Evolutionary conservation across 2,329 filamentous ascomycete genomes (phyloP).

Genomic region (Nigrospora osmanthi): DNA sequence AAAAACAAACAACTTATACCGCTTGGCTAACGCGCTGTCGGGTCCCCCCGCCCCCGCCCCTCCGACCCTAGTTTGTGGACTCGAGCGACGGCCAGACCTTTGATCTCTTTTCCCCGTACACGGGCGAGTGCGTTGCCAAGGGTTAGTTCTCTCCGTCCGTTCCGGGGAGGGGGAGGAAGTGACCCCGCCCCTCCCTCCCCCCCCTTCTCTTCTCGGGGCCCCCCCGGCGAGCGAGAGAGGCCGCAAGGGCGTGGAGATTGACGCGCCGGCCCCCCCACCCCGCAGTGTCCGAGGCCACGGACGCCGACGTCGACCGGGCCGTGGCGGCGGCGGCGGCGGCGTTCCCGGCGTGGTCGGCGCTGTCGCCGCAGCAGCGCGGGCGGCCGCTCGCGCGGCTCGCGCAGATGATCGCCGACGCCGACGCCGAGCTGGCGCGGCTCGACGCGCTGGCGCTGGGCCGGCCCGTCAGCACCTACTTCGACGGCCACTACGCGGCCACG

Average conservation of each 20-base stretch:
- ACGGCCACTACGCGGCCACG: conserved; percentile 7
- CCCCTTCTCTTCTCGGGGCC: no score
- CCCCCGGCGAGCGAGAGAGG: no score
- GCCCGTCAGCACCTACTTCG: conserved; percentile 11
- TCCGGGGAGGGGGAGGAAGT: no score
- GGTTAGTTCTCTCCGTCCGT: not conserved
- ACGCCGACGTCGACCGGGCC: conserved; percentile 15
- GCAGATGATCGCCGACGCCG: conserved; percentile 8
- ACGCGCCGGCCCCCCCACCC: not conserved
- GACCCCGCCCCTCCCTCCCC: no score
- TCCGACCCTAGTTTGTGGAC: conserved; percentile 5
- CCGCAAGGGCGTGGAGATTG: no score
- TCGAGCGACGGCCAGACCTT: conserved; percentile 9
- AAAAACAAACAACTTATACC: no score
- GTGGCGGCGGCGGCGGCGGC: conserved; percentile 14
- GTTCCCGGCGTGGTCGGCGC: conserved; percentile 11
- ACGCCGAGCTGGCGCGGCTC: conserved; percentile 8
- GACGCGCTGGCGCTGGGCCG: conserved; percentile 10
- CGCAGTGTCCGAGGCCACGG: conserved; percentile 7
- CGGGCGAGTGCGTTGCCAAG: conserved; percentile 7
- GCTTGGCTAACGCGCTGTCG: no score
- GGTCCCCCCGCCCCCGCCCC: no score
- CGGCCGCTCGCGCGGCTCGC: conserved; percentile 10
- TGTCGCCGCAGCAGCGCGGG: conserved; percentile 10
- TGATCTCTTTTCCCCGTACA: conserved; percentile 9